Evolutionary conservation across 139 green algal genomes (phyloP), one percentile per base, ranked within the genome.

Genomic region (Micractinium conductrix): DNA sequence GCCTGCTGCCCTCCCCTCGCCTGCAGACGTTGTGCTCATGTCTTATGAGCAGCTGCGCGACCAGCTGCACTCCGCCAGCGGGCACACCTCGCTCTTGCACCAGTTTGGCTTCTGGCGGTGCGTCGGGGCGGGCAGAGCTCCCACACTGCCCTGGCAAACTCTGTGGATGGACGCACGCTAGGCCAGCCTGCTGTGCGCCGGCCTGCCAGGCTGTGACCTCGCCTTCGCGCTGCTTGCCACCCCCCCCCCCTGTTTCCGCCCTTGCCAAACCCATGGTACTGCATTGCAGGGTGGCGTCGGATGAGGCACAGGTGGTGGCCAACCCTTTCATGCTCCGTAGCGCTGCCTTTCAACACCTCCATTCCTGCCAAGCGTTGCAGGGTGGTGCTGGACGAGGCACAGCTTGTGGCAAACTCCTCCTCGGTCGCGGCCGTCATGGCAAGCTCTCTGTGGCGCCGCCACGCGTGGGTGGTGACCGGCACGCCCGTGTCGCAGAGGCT

Each of bases 391-490:
- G 92, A 95, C 42, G 92, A 95, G 86, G 92, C 92, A 0, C 92
- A 95, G 89, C 82, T 93, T 71, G 88, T 95, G 50, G 89, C 92
- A n/a, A 89, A 90, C 82, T 87, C 78, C 74, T 89, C 76, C 79
- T 88, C 68, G 24, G 86, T 91, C 28, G 90, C 90, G 7, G 91
- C 90, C 1, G 33, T 90, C n/a, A 82, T 89, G 72, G 85, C 84
- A n/a, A 88, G 74, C 75, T 83, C 62, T 19, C 83, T 95, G 26
- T 95, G 83, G 81, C 82, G 92, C 0, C 87, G 92, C 0, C 90
- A 94, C 60, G 92, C 92, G 1, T 95, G 92, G 92, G 88, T 93
- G 2, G 89, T 95, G 21, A 95, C 92, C 1, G 91, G 91, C 44
- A 92, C 89, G 16, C 88, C 90, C 50, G 81, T 89, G 71, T 74